Percentiles rank a stretch among this genome's conserved stretches.
Evolutionary conservation across 805 yeast genomes (phyloP).

Genomic region (Lipomyces starkeyi): DNA sequence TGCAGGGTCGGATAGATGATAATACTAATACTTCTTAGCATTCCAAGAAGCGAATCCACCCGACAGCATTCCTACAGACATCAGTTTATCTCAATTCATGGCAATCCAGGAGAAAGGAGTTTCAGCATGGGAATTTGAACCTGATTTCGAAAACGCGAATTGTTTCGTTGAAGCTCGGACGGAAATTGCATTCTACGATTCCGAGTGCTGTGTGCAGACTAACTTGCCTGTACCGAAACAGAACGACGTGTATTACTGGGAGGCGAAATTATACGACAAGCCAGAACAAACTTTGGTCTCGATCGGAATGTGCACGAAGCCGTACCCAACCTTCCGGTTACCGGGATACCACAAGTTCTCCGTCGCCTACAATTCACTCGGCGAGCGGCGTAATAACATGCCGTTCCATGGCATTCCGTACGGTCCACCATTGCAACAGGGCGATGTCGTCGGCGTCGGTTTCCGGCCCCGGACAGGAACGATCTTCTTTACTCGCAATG

Average conservation of each 20-base stretch:
- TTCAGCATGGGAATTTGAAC: slow-evolving; percentile 83
- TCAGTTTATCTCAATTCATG: slow-evolving; percentile 62
- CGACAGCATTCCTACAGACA: slow-evolving; percentile 51
- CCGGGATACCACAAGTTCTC: slow-evolving; percentile 92
- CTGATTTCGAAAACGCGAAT: slow-evolving; percentile 57
- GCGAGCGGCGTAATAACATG: slow-evolving; percentile 77
- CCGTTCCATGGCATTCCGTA: slow-evolving; percentile 66
- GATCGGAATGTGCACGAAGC: slow-evolving; percentile 81
- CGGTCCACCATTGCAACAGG: slow-evolving; percentile 69
- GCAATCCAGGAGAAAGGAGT: slow-evolving; percentile 86
- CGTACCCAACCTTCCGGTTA: slow-evolving; percentile 90
- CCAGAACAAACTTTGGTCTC: slow-evolving; percentile 60
- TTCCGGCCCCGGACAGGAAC: slow-evolving; percentile 82
- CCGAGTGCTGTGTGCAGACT: slow-evolving; percentile 72
- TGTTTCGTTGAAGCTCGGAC: slow-evolving; percentile 68
- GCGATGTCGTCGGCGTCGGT: slow-evolving; percentile 94
- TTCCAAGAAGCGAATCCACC: slow-evolving; percentile 54
- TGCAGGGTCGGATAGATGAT: not conserved
- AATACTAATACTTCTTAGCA: slow-evolving; percentile 31
- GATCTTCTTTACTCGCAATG: slow-evolving; percentile 91
- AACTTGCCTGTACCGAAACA: slow-evolving; percentile 83
- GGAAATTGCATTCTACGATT: slow-evolving; percentile 57
- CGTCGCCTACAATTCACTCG: slow-evolving; percentile 85
- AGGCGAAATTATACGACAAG: slow-evolving; percentile 77
- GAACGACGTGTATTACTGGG: slow-evolving; percentile 89